Percentiles rank a stretch among this genome's conserved stretches.
phyloP scores from a whole-genome alignment of 31 red algal species.

The Asparagopsis taxiformis region DNA sequence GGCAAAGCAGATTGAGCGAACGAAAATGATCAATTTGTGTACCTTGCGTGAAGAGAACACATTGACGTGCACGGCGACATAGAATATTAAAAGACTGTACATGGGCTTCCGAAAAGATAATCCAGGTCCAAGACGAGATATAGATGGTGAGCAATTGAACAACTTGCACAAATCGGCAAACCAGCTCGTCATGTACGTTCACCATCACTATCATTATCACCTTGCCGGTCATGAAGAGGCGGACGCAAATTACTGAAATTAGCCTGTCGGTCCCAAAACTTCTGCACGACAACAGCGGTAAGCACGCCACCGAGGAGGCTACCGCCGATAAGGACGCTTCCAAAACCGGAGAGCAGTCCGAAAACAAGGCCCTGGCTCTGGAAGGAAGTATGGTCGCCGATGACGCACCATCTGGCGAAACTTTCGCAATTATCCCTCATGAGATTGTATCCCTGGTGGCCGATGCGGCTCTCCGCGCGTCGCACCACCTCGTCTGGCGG shows the following conservation, averaged over 20 bases:
- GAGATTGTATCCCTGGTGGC: constrained; percentile 52
- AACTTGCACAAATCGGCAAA: too few relatives aligned
- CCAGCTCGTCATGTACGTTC: too few relatives aligned
- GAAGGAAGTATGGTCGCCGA: constrained; percentile 25
- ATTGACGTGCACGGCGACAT: too few relatives aligned
- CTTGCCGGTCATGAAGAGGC: neutral
- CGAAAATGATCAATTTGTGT: too few relatives aligned
- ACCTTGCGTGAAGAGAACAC: too few relatives aligned
- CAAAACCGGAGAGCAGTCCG: constrained; percentile 20
- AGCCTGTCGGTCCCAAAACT: constrained; percentile 41
- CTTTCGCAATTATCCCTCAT: constrained; percentile 67
- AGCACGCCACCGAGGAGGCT: constrained; percentile 48
- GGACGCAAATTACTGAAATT: constrained; percentile 42
- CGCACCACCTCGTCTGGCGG: constrained; percentile 38
- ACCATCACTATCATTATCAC: constrained; percentile 35
- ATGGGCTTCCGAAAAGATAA: too few relatives aligned
- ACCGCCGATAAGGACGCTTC: constrained; percentile 39
- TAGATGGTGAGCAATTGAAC: too few relatives aligned
- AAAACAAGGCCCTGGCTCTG: constrained; percentile 45
- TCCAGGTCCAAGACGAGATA: too few relatives aligned
- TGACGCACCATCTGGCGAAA: constrained; percentile 61
- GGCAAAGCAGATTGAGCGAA: too few relatives aligned
- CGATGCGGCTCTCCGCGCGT: constrained; percentile 41
- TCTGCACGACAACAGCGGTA: constrained; percentile 28
- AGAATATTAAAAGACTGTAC: too few relatives aligned